These are phyloP conservation scores for Iris pallida DNA, from an alignment of 116 monocot genomes.

Conservation along the genomic window DNA sequence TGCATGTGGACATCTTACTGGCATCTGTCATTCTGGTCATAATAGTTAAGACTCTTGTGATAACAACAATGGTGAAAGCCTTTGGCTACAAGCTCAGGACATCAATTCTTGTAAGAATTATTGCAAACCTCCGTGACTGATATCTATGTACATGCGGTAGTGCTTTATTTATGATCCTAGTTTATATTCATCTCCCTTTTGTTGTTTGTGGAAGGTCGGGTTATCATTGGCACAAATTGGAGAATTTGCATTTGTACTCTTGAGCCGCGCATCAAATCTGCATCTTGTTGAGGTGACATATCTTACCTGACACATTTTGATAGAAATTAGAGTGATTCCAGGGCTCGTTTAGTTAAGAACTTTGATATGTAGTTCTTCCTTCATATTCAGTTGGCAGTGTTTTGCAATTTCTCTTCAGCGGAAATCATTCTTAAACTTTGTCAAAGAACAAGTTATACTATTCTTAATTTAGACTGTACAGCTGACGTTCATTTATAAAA, in stretches of 20 bases:
- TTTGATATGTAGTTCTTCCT: no score
- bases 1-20: conserved; percentile 88
- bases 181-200: conserved; percentile 4
- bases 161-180: neutral
- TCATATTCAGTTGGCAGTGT: no score
- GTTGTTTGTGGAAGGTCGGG: conserved; percentile 46
- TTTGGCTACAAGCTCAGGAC: conserved; percentile 84
- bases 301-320: neutral
- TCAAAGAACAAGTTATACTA: no score
- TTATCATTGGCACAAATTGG: conserved; percentile 95
- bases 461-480: no score
- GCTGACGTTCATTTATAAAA: no score
- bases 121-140: neutral
- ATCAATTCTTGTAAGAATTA: conserved; percentile 73
- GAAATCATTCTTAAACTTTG: no score
- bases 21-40: conserved; percentile 89
- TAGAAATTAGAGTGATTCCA: neutral
- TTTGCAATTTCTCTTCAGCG: no score
- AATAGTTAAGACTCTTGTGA: conserved; percentile 70
- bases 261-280: conserved; percentile 97
- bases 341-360: neutral
- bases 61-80: conserved; percentile 61
- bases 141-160: neutral
- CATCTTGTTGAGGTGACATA: conserved; percentile 70
- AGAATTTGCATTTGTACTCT: conserved; percentile 93